These are phyloP conservation scores for Chondrus crispus DNA, from an alignment of 23 red algal species.

Conservation along the genomic window DNA sequence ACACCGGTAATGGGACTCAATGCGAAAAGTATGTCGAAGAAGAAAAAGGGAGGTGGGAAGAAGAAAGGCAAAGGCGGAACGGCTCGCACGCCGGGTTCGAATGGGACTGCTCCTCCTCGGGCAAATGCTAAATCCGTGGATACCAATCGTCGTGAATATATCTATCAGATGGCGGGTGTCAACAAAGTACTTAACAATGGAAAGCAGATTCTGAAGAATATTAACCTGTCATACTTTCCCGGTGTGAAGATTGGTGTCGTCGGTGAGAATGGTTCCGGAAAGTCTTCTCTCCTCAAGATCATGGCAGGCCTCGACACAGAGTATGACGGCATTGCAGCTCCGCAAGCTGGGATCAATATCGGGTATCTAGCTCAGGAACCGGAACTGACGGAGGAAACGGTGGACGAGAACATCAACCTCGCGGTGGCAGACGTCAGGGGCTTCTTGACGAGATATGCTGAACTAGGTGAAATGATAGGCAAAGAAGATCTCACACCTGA, in stretches of 20 bases:
- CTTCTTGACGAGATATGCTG: slow-evolving; percentile 40
- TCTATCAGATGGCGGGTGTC: slow-evolving; percentile 85
- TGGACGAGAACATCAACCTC: slow-evolving; percentile 68
- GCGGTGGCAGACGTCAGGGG: slow-evolving; percentile 54
- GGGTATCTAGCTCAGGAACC: slow-evolving; percentile 91
- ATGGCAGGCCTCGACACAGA: slow-evolving; percentile 89
- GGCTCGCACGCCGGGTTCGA: background rate
- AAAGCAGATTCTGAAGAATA: slow-evolving; percentile 89
- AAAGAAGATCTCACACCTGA: slow-evolving; percentile 3
- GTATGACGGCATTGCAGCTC: slow-evolving; percentile 85
- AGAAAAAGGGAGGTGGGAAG: slow-evolving; percentile 58
- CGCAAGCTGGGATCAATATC: slow-evolving; percentile 53
- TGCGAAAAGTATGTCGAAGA: slow-evolving; percentile 80
- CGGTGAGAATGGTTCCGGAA: slow-evolving; percentile 82
- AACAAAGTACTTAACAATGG: slow-evolving; percentile 80
- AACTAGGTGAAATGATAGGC: slow-evolving; percentile 55
- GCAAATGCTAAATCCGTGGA: slow-evolving; percentile 63
- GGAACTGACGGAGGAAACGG: slow-evolving; percentile 72
- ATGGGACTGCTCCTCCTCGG: slow-evolving; percentile 6
- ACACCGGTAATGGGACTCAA: slow-evolving; percentile 95
- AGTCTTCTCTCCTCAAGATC: slow-evolving; percentile 77
- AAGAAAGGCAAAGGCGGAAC: slow-evolving; percentile 5
- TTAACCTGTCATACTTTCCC: slow-evolving; percentile 85
- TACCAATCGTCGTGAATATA: slow-evolving; percentile 78
- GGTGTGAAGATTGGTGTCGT: slow-evolving; percentile 93